Conservation (phyloP, 2,329 filamentous ascomycete genomes). For the Chaetomiaceae sp. region DNA sequence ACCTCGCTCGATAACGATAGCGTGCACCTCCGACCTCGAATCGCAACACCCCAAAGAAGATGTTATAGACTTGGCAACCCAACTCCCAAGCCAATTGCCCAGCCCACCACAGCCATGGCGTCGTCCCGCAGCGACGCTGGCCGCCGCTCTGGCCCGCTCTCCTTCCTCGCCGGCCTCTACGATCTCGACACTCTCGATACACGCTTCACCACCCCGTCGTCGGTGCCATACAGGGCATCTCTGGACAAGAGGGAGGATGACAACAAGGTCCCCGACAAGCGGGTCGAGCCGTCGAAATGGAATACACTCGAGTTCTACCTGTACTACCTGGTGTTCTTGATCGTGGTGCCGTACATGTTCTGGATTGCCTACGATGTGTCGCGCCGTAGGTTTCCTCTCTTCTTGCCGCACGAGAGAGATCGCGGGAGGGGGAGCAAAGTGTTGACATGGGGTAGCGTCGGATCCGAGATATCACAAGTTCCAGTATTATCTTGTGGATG, state of each 20-base stretch:
- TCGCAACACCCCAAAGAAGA: background rate
- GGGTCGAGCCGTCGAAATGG: conserved; percentile 61
- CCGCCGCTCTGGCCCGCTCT: conserved; percentile 26
- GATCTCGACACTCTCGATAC: conserved; percentile 43
- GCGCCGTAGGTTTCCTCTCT: conserved; percentile 52
- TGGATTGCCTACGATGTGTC: conserved; percentile 85
- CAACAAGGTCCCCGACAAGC: conserved; percentile 32
- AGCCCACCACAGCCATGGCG: conserved; percentile 5
- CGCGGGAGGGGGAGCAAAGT: too few species aligned
- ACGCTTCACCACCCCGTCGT: conserved; percentile 58
- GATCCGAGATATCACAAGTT: conserved; percentile 78
- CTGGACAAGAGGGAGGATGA: conserved; percentile 40
- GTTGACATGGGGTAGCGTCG: conserved; percentile 49
- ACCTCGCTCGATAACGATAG: too few species aligned
- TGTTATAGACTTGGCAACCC: background rate
- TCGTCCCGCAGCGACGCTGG: conserved; percentile 1
- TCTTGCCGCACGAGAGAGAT: background rate
- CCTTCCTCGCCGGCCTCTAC: conserved; percentile 50
- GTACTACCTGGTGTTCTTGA: conserved; percentile 66
- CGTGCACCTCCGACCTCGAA: background rate
- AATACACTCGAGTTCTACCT: conserved; percentile 77
- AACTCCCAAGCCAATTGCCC: background rate
- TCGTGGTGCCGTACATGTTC: conserved; percentile 79
- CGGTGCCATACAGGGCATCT: conserved; percentile 57
- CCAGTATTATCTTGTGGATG: conserved; percentile 63